Evolutionary conservation across 2,329 filamentous ascomycete species (phyloP), one percentile per base, ranked within the genome.

Genomic region (Thielaviopsis populi): DNA sequence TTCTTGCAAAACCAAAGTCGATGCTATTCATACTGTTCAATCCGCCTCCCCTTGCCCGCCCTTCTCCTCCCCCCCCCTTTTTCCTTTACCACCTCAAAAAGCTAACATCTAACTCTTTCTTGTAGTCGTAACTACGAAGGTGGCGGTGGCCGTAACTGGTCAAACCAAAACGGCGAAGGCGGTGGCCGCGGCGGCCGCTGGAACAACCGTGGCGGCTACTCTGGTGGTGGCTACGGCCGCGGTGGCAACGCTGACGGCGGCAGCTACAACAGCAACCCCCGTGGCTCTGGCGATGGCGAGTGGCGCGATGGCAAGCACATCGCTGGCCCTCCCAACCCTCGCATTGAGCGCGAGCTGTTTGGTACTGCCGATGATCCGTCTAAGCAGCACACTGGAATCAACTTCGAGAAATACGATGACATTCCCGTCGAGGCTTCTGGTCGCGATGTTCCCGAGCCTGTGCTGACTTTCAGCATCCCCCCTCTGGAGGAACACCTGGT

Each of bases 371-470:
- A 97, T 75, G 94, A 97, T 73, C 90, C 92, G 68, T 85, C 87
- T 69, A 97, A 96, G 82, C 89, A 96, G 75, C 89, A 95, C 72
- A 96, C 91, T 41, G 94, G 94, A 77, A 97, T 99, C 87, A 99
- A 99, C 83, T 99, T 99, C 74, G 87, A 96, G 80, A 99, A 99
- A 82, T 99, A 99, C 78, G 94, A 99, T 73, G 94, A 99, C 76
- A 99, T 99, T 69, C 94, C 94, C 63, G 94, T 99, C 68, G 94
- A 97, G 78, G 94, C 94, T 68, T 96, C 92, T 66, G 94, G 94
- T 67, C 86, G 90, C 63, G 85, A 95, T 72, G 91, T 97, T 62
- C 94, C 94, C 56, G 94, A 97, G 73, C 88, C 92, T 48, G 89
- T 96, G 69, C 86, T 86, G 69, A 82, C 85, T 67, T 99, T 99